Conservation (phyloP, 805 yeast genomes). For the Hanseniaspora guilliermondii region DNA sequence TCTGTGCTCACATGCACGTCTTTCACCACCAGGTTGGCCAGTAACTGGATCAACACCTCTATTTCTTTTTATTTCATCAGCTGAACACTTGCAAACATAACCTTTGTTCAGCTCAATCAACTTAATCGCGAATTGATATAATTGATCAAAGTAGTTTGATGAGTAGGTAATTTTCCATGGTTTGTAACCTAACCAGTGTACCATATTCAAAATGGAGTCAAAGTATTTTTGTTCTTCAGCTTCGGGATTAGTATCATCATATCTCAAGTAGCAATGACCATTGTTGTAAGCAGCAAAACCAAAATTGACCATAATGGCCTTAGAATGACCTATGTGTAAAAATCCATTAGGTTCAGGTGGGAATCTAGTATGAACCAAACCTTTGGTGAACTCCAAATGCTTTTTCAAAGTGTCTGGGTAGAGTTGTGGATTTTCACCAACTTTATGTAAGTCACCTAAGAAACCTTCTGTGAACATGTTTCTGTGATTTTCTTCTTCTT, state of each 20-base stretch:
- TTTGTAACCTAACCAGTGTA: slow-evolving; percentile 83
- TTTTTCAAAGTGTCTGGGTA: slow-evolving; percentile 71
- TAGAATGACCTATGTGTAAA: slow-evolving; percentile 95
- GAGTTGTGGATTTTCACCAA: slow-evolving; percentile 89
- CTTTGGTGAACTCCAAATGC: slow-evolving; percentile 67
- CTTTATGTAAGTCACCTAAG: slow-evolving; percentile 84
- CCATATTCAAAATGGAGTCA: slow-evolving; percentile 69
- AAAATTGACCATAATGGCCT: slow-evolving; percentile 94
- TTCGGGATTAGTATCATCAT: slow-evolving; percentile 97
- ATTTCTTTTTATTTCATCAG: slow-evolving; percentile 78
- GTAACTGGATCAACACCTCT: slow-evolving; percentile 77
- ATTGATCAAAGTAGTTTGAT: slow-evolving; percentile 82
- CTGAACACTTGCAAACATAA: slow-evolving; percentile 85
- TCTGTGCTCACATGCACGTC: slow-evolving; percentile 74
- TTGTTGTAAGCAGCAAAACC: slow-evolving; percentile 84
- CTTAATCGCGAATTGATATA: slow-evolving; percentile 79
- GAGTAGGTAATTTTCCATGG: slow-evolving; percentile 96
- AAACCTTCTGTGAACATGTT: slow-evolving; percentile 93
- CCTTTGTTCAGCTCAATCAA: slow-evolving; percentile 62
- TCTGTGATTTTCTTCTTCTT: slow-evolving; percentile 26
- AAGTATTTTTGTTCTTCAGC: slow-evolving; percentile 92
- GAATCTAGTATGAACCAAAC: slow-evolving; percentile 82
- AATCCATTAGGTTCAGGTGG: slow-evolving; percentile 99
- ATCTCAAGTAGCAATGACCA: slow-evolving; percentile 85
- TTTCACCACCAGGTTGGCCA: slow-evolving; percentile 88